A percentile compares a stretch with the other conserved stretches of the same genome.
Conservation (phyloP, 2,329 filamentous ascomycete genomes). For the Pseudogymnoascus sp. region DNA sequence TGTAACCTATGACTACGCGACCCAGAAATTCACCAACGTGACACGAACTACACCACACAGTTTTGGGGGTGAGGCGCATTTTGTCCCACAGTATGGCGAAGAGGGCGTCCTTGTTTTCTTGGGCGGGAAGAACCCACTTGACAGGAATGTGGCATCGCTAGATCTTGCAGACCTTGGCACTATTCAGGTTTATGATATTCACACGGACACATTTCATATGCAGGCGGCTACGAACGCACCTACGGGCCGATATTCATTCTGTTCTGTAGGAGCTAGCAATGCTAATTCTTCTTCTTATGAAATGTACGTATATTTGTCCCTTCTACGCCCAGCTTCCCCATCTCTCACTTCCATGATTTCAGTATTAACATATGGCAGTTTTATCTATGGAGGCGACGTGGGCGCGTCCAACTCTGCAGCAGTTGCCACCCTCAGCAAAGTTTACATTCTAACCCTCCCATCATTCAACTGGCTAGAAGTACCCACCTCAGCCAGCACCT, state of each 20-base stretch:
- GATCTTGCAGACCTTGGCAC: not conserved
- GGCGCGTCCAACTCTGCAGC: not conserved
- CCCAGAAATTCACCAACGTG: slow-evolving; percentile 9
- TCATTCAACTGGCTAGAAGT: not conserved
- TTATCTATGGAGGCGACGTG: not conserved
- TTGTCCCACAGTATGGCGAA: slow-evolving; percentile 12
- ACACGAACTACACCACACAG: not conserved
- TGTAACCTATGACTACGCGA: slow-evolving; percentile 10
- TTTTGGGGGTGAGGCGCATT: slow-evolving; percentile 10
- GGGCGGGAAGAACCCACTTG: slow-evolving; percentile 9
- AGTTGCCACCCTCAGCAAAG: slow-evolving; percentile 2
- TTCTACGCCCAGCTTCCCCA: not conserved
- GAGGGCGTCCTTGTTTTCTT: slow-evolving; percentile 13
- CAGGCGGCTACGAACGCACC: slow-evolving; percentile 11
- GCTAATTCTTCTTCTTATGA: slow-evolving; percentile 10
- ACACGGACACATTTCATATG: slow-evolving; percentile 1
- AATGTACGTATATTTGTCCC: slow-evolving; percentile 10
- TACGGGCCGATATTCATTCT: slow-evolving; percentile 8
- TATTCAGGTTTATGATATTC: slow-evolving; percentile 13
- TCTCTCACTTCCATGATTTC: not conserved
- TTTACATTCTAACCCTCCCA: not conserved
- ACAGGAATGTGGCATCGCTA: not conserved
- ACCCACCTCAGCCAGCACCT: not conserved
- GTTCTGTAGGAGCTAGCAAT: slow-evolving; percentile 6
- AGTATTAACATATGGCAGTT: not conserved